Evolutionary conservation across 768 basidiomycete genomes (phyloP).

Genomic region (Suillus americanus): DNA sequence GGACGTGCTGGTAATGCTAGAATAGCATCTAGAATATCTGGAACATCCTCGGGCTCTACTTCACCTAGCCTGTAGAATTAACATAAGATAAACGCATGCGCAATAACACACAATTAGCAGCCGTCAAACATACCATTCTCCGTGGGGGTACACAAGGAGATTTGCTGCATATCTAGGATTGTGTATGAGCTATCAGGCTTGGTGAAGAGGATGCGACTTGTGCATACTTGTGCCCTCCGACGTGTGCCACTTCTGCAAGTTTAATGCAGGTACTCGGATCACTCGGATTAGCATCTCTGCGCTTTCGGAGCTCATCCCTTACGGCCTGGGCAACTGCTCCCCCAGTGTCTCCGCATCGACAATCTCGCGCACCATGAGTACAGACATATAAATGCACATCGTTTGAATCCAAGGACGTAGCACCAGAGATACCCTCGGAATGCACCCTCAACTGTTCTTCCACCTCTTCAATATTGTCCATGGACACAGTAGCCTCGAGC

Average conservation of each 20-base stretch:
- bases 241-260: conserved; percentile 71
- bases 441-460: conserved; percentile 35
- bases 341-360: conserved; percentile 73
- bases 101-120: neutral
- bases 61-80: conserved; percentile 54
- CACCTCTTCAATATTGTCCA: conserved; percentile 52
- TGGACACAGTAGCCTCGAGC: conserved; percentile 45
- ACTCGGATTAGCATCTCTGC: conserved; percentile 27
- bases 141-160: conserved; percentile 64
- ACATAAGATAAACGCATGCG: neutral
- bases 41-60: conserved; percentile 56
- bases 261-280: conserved; percentile 36
- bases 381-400: conserved; percentile 62
- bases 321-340: conserved; percentile 55
- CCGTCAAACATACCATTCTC: conserved; percentile 58
- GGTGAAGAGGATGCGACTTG: neutral
- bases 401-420: conserved; percentile 13
- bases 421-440: conserved; percentile 16
- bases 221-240: conserved; percentile 81
- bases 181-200: conserved; percentile 5
- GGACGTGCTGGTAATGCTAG: conserved; percentile 31
- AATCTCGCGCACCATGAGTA: conserved; percentile 78
- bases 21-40: conserved; percentile 49
- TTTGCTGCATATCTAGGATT: conserved; percentile 65
- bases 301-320: conserved; percentile 47